phyloP scores from a whole-genome alignment of 1,284 basidiomycete species.

The Boletus hoseneyae region DNA sequence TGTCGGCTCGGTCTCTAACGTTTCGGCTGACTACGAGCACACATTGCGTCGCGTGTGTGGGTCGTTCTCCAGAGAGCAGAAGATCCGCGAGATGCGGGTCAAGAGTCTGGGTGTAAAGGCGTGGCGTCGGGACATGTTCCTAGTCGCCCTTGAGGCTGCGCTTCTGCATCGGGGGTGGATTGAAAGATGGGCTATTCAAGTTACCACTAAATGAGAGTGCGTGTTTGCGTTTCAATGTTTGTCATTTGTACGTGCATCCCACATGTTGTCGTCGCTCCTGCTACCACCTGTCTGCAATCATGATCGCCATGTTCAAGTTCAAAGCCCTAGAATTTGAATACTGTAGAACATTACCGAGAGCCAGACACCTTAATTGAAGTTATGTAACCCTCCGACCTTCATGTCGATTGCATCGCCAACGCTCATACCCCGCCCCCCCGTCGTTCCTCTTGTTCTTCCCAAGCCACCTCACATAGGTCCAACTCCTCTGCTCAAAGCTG shows the following conservation, averaged over 20 bases:
- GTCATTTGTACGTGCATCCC: neutral
- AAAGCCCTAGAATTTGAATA: too few species aligned
- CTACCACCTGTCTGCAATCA: neutral
- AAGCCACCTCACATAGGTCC: conserved; percentile 65
- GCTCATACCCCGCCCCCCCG: conserved; percentile 55
- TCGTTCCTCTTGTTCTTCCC: conserved; percentile 65
- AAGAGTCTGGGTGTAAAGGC: conserved; percentile 34
- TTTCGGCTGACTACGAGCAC: conserved; percentile 39
- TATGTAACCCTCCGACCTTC: too few species aligned
- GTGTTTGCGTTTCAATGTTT: neutral
- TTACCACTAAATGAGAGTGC: conserved; percentile 16
- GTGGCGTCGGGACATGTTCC: conserved; percentile 49
- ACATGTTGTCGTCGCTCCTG: neutral
- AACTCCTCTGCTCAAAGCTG: conserved; percentile 49
- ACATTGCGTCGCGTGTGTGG: conserved; percentile 26
- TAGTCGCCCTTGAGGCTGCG: conserved; percentile 51
- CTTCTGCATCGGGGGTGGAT: conserved; percentile 40
- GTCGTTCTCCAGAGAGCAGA: conserved; percentile 29
- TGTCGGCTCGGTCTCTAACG: conserved; percentile 41
- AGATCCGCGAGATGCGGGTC: conserved; percentile 30
- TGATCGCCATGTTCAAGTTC: too few species aligned
- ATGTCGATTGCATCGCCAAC: conserved; percentile 48
- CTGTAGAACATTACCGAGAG: neutral
- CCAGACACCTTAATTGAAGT: too few species aligned
- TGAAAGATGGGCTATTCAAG: conserved; percentile 37